Percentiles rank a stretch among this genome's conserved stretches.
Conservation (phyloP, 352 stramenopile genomes). For the Globisporangium viniferum region DNA sequence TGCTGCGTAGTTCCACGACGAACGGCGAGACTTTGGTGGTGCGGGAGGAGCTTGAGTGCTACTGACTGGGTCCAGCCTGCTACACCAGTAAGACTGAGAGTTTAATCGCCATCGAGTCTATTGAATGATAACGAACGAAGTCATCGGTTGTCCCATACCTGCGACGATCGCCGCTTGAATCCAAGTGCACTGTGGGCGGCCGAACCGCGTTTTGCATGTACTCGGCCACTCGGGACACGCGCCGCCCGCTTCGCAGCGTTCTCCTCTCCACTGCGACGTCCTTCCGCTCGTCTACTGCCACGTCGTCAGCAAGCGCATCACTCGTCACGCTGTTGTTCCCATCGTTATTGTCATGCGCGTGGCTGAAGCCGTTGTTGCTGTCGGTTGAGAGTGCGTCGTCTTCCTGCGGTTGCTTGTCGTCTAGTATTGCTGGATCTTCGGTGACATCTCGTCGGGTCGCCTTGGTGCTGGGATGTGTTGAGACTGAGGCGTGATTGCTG, state of each 20-base stretch:
- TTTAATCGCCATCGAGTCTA: neutral
- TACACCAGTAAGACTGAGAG: neutral
- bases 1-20: conserved; percentile 5
- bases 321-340: conserved; percentile 7
- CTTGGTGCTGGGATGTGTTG: conserved; percentile 1
- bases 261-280: neutral
- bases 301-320: neutral
- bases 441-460: neutral
- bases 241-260: neutral
- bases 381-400: neutral
- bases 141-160: neutral
- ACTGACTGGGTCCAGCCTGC: neutral
- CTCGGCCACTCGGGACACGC: neutral
- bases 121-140: neutral
- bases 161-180: neutral
- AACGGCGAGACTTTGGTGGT: conserved; percentile 11
- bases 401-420: conserved; percentile 2
- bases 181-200: neutral
- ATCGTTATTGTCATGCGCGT: neutral
- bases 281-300: neutral
- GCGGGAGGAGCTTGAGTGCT: conserved; percentile 2
- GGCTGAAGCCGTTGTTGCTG: neutral
- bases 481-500: neutral
- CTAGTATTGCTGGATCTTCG: neutral
- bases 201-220: neutral